Percentiles rank a stretch among this genome's conserved stretches.
phyloP scores from a whole-genome alignment of 768 basidiomycete genomes.

The Dioszegia hungarica region DNA sequence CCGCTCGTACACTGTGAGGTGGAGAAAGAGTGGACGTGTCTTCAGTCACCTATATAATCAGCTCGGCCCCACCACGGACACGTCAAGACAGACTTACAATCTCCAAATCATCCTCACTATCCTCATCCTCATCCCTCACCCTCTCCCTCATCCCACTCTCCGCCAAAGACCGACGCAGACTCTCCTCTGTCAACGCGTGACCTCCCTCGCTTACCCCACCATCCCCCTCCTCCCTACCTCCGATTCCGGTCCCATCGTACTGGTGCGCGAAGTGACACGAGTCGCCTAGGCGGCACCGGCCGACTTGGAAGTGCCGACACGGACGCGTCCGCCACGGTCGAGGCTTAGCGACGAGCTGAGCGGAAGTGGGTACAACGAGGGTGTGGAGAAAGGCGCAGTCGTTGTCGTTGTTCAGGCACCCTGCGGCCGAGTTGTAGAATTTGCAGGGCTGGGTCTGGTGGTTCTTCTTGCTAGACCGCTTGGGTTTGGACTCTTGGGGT shows the following conservation, averaged over 20 bases:
- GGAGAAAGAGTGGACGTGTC: not conserved
- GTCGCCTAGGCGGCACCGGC: slow-evolving; percentile 40
- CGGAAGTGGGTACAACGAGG: slow-evolving; percentile 32
- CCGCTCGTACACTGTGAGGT: too few relatives aligned
- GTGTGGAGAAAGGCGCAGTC: slow-evolving; percentile 42
- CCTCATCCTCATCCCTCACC: slow-evolving; percentile 19
- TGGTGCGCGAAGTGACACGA: slow-evolving; percentile 48
- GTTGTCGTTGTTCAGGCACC: slow-evolving; percentile 37
- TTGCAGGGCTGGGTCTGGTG: slow-evolving; percentile 28
- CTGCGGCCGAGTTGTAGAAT: slow-evolving; percentile 45
- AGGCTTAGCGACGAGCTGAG: slow-evolving; percentile 35
- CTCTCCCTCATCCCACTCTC: not conserved
- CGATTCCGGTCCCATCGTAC: not conserved
- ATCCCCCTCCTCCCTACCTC: slow-evolving; percentile 4
- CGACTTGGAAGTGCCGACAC: slow-evolving; percentile 39
- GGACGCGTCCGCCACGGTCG: slow-evolving; percentile 45
- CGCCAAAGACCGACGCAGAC: not conserved
- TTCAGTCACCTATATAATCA: slow-evolving; percentile 7
- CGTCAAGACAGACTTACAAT: slow-evolving; percentile 26
- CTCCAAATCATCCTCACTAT: slow-evolving; percentile 41
- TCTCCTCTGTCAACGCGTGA: not conserved
- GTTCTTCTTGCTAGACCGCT: slow-evolving; percentile 4
- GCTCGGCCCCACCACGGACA: too few relatives aligned
- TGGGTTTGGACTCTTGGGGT: not conserved
- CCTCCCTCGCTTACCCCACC: slow-evolving; percentile 39